A percentile compares a stretch with the other conserved stretches of the same genome.
Evolutionary conservation across 2,329 filamentous ascomycete genomes (phyloP).

Genomic region (Zalaria sp.): DNA sequence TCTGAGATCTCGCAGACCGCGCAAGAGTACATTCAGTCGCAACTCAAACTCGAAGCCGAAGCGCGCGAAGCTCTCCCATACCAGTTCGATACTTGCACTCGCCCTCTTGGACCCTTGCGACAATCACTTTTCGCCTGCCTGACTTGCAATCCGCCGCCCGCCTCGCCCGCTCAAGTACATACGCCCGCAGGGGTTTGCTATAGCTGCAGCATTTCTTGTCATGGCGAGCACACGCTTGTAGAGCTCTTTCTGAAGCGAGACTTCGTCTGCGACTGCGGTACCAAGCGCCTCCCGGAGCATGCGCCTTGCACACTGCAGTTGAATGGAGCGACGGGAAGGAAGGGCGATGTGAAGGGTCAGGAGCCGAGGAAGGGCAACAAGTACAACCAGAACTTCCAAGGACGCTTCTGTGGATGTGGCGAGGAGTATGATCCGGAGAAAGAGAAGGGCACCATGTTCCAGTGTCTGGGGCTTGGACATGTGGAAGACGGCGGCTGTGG

Average conservation of each 20-base stretch:
- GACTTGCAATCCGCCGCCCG: slow-evolving; percentile 76
- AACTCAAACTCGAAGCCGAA: slow-evolving; percentile 85
- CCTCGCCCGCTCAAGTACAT: slow-evolving; percentile 47
- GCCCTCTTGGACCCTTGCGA: slow-evolving; percentile 72
- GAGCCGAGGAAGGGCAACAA: slow-evolving; percentile 58
- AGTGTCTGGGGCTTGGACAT: slow-evolving; percentile 76
- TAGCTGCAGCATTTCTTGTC: slow-evolving; percentile 89
- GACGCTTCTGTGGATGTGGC: slow-evolving; percentile 79
- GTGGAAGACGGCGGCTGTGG: slow-evolving; percentile 77
- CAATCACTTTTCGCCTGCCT: slow-evolving; percentile 87
- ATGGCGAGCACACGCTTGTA: slow-evolving; percentile 86
- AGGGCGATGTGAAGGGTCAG: slow-evolving; percentile 66
- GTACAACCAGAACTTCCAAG: slow-evolving; percentile 94
- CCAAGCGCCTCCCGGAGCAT: slow-evolving; percentile 53
- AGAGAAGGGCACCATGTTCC: slow-evolving; percentile 96
- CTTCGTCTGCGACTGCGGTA: slow-evolving; percentile 94
- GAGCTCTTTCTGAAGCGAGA: slow-evolving; percentile 93
- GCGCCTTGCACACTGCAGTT: slow-evolving; percentile 64
- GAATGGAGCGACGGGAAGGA: slow-evolving; percentile 57
- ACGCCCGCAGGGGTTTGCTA: slow-evolving; percentile 81
- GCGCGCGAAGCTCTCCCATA: slow-evolving; percentile 91
- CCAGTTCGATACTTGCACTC: slow-evolving; percentile 87
- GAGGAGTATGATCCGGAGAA: slow-evolving; percentile 77
- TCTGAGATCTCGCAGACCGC: slow-evolving; percentile 42
- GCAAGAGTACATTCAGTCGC: slow-evolving; percentile 56